Conservation (phyloP, 805 yeast species). For the Kluyveromyces starmeri region DNA sequence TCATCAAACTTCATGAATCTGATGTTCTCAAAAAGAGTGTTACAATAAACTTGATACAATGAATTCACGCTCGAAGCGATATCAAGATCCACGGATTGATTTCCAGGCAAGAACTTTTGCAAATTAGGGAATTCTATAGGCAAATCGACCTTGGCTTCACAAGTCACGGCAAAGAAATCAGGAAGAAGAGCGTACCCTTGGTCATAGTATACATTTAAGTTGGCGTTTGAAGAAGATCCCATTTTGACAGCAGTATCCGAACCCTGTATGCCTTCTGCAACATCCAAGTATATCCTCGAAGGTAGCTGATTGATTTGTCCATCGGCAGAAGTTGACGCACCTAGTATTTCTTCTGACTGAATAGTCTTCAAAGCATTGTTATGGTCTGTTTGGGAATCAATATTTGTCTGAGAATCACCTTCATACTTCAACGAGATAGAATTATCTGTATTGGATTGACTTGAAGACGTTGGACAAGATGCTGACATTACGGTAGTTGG, state of each 20-base stretch:
- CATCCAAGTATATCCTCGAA: not conserved
- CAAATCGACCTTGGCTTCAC: constrained; percentile 18
- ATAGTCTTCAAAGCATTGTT: not conserved
- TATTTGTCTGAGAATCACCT: not conserved
- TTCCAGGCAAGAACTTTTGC: constrained; percentile 30
- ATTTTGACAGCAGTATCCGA: not conserved
- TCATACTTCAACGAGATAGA: not conserved
- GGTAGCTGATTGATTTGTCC: not conserved
- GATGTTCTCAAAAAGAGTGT: constrained; percentile 52
- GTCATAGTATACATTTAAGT: not conserved
- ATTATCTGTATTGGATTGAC: not conserved
- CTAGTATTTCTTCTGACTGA: not conserved
- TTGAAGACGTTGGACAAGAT: not conserved
- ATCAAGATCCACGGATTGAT: constrained; percentile 38
- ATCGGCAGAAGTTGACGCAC: not conserved
- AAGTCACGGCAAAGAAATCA: constrained; percentile 16
- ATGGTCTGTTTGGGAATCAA: not conserved
- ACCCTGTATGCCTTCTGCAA: not conserved
- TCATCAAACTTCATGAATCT: constrained; percentile 59
- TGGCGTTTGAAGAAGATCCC: not conserved
- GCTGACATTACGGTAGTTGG: not conserved
- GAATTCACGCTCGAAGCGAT: constrained; percentile 54
- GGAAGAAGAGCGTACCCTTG: constrained; percentile 1
- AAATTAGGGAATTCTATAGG: constrained; percentile 35
- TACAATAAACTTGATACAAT: constrained; percentile 56